These are phyloP conservation scores for Sarocladium brachiariae DNA, from an alignment of 2,329 filamentous ascomycete species.

Conservation along the genomic window DNA sequence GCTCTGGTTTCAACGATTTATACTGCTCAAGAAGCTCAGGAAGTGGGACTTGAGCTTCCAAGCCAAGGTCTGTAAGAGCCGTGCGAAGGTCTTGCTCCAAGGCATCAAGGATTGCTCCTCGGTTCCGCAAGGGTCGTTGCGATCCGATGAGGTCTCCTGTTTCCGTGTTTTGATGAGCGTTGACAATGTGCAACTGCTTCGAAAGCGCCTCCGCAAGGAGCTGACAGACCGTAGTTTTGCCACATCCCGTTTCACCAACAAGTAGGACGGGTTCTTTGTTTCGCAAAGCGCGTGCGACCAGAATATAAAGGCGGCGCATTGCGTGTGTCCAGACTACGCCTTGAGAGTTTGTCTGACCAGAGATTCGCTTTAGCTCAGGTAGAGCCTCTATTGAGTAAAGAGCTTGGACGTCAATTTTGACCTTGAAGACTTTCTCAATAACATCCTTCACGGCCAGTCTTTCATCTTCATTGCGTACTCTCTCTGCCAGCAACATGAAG, in stretches of 20 bases:
- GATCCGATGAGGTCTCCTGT: conserved; percentile 96
- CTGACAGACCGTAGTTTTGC: conserved; percentile 95
- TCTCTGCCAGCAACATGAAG: conserved; percentile 92
- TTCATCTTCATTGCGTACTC: conserved; percentile 87
- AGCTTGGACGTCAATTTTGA: conserved; percentile 65
- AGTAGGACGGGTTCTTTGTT: conserved; percentile 93
- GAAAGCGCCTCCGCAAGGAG: conserved; percentile 74
- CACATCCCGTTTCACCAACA: conserved; percentile 94
- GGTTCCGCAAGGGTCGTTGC: conserved; percentile 83
- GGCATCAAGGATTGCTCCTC: conserved; percentile 61
- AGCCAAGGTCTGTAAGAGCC: conserved; percentile 35
- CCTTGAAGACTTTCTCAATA: conserved; percentile 86
- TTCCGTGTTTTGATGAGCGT: conserved; percentile 97
- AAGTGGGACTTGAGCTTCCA: conserved; percentile 34
- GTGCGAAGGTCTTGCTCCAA: conserved; percentile 55
- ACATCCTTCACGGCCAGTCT: conserved; percentile 75
- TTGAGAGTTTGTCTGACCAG: conserved; percentile 42
- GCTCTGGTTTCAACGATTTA: conserved; percentile 37
- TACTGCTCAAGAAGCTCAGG: conserved; percentile 55
- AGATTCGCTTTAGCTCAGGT: conserved; percentile 46
- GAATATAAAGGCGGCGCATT: conserved; percentile 84
- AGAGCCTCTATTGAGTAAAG: conserved; percentile 62
- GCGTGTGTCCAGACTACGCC: conserved; percentile 89
- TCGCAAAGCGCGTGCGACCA: conserved; percentile 78
- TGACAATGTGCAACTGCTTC: conserved; percentile 79